Evolutionary conservation across 164 flowering plant genomes (phyloP).

Genomic region (Warburgia ugandensis): DNA sequence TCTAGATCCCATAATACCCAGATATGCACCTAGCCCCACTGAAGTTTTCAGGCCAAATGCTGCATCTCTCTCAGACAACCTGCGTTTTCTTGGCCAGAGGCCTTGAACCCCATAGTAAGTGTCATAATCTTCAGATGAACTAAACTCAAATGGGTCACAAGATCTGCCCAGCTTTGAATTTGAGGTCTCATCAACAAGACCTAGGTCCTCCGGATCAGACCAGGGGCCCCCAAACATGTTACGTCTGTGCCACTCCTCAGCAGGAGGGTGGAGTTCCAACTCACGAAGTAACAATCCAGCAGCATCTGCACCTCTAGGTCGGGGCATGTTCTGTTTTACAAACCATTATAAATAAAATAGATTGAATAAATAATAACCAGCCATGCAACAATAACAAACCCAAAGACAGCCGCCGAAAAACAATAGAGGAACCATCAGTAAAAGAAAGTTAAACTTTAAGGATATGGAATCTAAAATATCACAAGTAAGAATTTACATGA

Average conservation of each 20-base stretch:
- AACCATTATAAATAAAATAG: too few species aligned
- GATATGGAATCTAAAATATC: too few species aligned
- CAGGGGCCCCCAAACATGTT: constrained; percentile 97
- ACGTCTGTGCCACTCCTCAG: constrained; percentile 98
- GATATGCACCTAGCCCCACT: constrained; percentile 83
- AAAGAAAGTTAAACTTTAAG: too few species aligned
- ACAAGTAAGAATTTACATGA: too few species aligned
- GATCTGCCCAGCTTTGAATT: constrained; percentile 29
- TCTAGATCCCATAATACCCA: constrained; percentile 99
- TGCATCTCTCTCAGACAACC: constrained; percentile 97
- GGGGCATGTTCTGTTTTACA: constrained; percentile 92
- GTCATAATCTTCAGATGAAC: constrained; percentile 37
- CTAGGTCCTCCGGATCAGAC: constrained; percentile 75
- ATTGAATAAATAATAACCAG: too few species aligned
- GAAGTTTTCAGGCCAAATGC: constrained; percentile 97
- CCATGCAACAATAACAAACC: too few species aligned
- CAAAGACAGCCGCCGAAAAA: too few species aligned
- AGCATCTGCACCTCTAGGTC: constrained; percentile 99
- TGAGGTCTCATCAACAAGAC: constrained; percentile 42
- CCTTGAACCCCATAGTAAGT: constrained; percentile 46
- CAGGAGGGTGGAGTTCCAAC: constrained; percentile 96
- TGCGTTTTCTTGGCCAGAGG: constrained; percentile 96
- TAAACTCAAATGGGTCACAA: constrained; percentile 31
- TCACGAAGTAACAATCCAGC: constrained; percentile 96
- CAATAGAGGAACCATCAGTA: too few species aligned